Percentiles rank a stretch among this genome's conserved stretches.
Conservation (phyloP, 2,329 filamentous ascomycete species). For the Fusarium sublunatum region DNA sequence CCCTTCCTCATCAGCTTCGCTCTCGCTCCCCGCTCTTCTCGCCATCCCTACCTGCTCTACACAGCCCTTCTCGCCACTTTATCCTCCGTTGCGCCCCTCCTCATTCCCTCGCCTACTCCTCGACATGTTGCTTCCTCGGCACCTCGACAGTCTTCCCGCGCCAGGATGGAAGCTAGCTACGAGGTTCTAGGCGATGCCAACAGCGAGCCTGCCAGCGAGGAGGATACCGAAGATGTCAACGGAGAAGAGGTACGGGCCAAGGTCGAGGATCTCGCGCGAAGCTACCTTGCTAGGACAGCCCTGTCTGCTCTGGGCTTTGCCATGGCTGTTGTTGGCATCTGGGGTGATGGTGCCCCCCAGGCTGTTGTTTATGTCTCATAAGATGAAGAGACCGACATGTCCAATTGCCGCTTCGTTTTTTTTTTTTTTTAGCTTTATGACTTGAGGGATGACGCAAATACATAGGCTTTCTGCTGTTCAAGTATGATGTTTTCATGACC, state of each 20-base stretch:
- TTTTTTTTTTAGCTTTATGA: constrained; percentile 21
- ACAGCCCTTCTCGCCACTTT: constrained; percentile 76
- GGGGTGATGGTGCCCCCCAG: constrained; percentile 68
- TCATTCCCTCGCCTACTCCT: constrained; percentile 55
- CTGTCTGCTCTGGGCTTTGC: constrained; percentile 68
- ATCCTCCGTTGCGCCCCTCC: constrained; percentile 64
- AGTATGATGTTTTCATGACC: constrained; percentile 8
- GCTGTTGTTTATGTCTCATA: constrained; percentile 51
- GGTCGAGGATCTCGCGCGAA: constrained; percentile 66
- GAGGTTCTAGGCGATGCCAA: constrained; percentile 71
- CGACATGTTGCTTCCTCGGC: constrained; percentile 46
- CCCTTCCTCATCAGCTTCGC: constrained; percentile 82
- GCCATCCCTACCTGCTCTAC: constrained; percentile 93
- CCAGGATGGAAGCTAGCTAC: constrained; percentile 76
- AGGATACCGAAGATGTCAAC: constrained; percentile 66
- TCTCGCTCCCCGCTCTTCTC: constrained; percentile 77
- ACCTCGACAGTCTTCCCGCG: constrained; percentile 49
- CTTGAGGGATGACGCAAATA: constrained; percentile 34
- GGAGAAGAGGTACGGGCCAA: constrained; percentile 70
- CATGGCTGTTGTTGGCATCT: constrained; percentile 72
- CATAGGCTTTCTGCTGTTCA: constrained; percentile 35
- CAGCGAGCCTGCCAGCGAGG: constrained; percentile 61
- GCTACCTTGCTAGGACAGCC: constrained; percentile 65
- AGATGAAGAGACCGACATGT: constrained; percentile 3
- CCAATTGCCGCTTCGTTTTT: constrained; percentile 17